A percentile compares a stretch with the other conserved stretches of the same genome.
Conservation (phyloP, 148 eudicot genomes). For the Vaccinium vitisidaea region DNA sequence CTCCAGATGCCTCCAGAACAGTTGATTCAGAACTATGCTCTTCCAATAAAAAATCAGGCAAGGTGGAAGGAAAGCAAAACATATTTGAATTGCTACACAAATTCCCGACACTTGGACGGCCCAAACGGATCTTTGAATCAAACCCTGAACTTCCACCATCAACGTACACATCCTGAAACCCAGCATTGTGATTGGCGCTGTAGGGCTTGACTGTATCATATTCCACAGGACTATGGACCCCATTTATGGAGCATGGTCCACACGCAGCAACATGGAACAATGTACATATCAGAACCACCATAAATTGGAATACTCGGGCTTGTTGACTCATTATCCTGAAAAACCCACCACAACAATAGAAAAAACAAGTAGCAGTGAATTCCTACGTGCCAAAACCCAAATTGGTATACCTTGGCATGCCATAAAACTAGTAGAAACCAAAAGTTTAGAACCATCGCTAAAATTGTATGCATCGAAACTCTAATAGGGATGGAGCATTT, state of each 20-base stretch:
- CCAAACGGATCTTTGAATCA: slow-evolving; percentile 13
- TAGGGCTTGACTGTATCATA: slow-evolving; percentile 40
- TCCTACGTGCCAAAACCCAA: no score
- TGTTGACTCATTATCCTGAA: slow-evolving; percentile 45
- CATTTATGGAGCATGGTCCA: slow-evolving; percentile 40
- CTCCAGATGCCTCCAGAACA: slow-evolving; percentile 24
- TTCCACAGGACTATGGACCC: slow-evolving; percentile 23
- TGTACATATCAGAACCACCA: slow-evolving; percentile 42
- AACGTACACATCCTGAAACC: slow-evolving; percentile 31
- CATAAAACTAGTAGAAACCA: background rate
- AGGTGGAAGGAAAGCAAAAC: slow-evolving; percentile 57
- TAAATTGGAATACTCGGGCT: slow-evolving; percentile 27
- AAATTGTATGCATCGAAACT: background rate
- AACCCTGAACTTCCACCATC: slow-evolving; percentile 25
- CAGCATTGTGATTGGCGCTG: slow-evolving; percentile 24
- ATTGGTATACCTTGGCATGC: background rate
- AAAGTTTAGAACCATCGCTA: background rate
- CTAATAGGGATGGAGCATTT: background rate
- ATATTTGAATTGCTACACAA: slow-evolving; percentile 41
- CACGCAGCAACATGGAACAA: slow-evolving; percentile 34
- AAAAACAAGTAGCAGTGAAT: background rate
- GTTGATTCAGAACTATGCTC: slow-evolving; percentile 24
- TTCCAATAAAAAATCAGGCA: slow-evolving; percentile 38
- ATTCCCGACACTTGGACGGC: slow-evolving; percentile 30
- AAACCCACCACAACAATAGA: background rate